These are phyloP conservation scores for Cynara cardunculus DNA, from an alignment of 129 eudicot genomes.

Conservation along the genomic window DNA sequence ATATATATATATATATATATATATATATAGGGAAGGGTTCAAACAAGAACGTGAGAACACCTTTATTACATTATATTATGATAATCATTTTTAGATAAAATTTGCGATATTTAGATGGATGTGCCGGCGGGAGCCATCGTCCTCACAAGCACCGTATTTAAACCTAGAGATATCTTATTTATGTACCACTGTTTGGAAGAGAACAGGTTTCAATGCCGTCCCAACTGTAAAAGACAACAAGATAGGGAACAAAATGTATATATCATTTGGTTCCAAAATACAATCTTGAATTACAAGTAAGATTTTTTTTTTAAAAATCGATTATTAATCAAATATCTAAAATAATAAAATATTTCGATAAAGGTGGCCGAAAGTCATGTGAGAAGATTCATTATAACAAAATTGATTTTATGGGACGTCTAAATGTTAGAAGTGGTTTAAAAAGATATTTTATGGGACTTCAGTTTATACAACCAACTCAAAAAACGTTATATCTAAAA, in stretches of 20 bases:
- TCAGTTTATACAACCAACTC: no score
- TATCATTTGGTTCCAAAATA: background rate
- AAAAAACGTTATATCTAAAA: no score
- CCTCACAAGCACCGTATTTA: constrained; percentile 6
- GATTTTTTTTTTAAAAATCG: no score
- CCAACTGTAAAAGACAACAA: constrained; percentile 10
- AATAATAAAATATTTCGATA: background rate
- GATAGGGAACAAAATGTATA: constrained; percentile 1
- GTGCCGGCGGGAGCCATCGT: constrained; percentile 19
- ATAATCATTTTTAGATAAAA: no score
- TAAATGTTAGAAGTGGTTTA: no score
- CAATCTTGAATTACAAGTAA: background rate
- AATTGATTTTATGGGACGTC: no score
- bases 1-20: no score
- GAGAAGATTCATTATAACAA: background rate
- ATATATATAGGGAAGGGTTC: no score
- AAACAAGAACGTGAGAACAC: no score
- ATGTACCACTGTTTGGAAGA: background rate
- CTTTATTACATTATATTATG: no score
- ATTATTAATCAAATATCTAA: background rate
- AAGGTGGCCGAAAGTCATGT: background rate
- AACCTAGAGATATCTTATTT: constrained; percentile 2
- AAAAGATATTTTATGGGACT: no score
- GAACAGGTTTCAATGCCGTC: constrained; percentile 12
- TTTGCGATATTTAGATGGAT: background rate